phyloP scores from a whole-genome alignment of 768 basidiomycete genomes.

The Cystofilobasidium bisporidii region DNA sequence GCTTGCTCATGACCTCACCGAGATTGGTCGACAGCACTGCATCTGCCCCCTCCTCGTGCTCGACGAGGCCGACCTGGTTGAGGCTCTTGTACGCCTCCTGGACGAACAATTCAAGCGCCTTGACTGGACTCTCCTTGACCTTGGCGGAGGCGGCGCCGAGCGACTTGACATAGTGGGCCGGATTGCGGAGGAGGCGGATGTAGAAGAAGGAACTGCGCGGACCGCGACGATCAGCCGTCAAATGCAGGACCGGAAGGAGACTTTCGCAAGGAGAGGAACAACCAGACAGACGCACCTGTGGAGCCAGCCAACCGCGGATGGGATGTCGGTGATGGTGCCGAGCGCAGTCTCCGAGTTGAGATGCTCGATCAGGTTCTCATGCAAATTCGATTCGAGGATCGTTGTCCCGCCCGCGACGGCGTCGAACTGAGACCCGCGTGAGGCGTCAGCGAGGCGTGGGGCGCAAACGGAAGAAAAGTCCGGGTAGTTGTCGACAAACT shows the following conservation, averaged over 20 bases:
- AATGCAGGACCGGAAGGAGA: neutral
- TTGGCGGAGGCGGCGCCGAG: slow-evolving; percentile 9
- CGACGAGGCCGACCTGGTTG: slow-evolving; percentile 14
- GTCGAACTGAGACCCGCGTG: slow-evolving; percentile 5
- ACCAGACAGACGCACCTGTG: slow-evolving; percentile 30
- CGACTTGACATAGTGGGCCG: slow-evolving; percentile 52
- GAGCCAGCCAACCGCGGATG: slow-evolving; percentile 67
- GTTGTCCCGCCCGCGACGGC: slow-evolving; percentile 48
- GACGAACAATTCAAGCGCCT: slow-evolving; percentile 49
- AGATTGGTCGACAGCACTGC: slow-evolving; percentile 1
- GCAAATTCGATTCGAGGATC: slow-evolving; percentile 61
- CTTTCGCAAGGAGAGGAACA: neutral
- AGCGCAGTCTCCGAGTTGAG: slow-evolving; percentile 88
- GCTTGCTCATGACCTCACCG: slow-evolving; percentile 18
- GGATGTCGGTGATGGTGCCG: slow-evolving; percentile 62
- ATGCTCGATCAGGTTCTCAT: slow-evolving; percentile 67
- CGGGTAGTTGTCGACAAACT: too few relatives aligned
- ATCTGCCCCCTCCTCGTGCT: neutral
- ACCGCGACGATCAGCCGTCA: too few relatives aligned
- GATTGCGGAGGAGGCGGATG: slow-evolving; percentile 75
- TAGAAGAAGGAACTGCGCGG: slow-evolving; percentile 74
- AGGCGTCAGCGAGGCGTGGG: slow-evolving; percentile 46
- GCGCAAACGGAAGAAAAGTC: too few relatives aligned
- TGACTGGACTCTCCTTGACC: slow-evolving; percentile 25
- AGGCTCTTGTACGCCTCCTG: slow-evolving; percentile 15